phyloP scores from a whole-genome alignment of 139 green algal species.

The Coelastrella sp. region DNA sequence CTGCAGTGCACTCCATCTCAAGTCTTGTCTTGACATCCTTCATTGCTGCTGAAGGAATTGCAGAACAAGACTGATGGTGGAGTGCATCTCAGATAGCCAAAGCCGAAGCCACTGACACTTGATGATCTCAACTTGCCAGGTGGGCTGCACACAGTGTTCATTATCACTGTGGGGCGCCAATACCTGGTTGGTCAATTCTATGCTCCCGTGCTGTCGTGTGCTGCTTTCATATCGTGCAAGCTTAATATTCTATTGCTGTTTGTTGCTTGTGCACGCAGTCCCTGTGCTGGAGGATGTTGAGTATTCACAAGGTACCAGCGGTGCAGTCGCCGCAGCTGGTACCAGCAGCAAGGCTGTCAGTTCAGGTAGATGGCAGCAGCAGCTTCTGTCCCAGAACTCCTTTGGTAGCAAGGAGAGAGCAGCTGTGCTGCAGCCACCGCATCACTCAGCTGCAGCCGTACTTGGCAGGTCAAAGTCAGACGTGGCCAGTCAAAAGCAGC shows the following conservation, averaged over 20 bases:
- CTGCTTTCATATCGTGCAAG: neutral
- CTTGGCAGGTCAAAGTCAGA: neutral
- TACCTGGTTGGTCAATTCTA: too few species aligned
- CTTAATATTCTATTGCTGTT: neutral
- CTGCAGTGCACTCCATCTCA: too few species aligned
- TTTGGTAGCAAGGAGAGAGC: neutral
- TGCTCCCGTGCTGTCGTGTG: too few species aligned
- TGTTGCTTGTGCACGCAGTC: neutral
- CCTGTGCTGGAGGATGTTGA: neutral
- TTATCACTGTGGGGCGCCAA: too few species aligned
- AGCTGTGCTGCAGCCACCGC: neutral
- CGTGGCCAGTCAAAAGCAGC: neutral
- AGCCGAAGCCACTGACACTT: constrained; percentile 16
- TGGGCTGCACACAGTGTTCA: neutral
- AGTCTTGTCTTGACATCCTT: too few species aligned
- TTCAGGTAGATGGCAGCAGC: neutral
- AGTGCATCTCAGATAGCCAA: too few species aligned
- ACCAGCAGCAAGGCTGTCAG: neutral
- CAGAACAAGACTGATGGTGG: too few species aligned
- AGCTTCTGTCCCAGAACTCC: neutral
- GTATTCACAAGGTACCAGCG: neutral
- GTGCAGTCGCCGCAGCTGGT: neutral
- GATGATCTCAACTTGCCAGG: constrained; percentile 11
- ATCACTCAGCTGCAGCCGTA: constrained; percentile 4
- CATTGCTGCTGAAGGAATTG: too few species aligned